These are phyloP conservation scores for Backusella australiensis DNA, from an alignment of 192 early-diverging fungal genomes.

Conservation along the genomic window DNA sequence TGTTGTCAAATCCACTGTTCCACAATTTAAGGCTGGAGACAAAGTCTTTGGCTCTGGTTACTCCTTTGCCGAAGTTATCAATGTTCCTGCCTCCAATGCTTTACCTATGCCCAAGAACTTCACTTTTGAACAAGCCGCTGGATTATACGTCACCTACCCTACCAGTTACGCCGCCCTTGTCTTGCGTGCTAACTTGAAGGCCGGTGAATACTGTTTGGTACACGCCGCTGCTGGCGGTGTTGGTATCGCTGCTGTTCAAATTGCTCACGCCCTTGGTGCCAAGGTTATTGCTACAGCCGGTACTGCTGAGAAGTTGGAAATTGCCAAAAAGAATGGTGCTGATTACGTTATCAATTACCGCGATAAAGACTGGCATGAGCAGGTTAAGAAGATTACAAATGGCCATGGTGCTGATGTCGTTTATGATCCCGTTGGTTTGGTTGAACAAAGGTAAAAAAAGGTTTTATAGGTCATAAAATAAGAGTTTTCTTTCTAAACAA, in stretches of 20 bases:
- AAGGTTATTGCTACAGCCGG: conserved; percentile 83
- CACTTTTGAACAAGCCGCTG: conserved; percentile 76
- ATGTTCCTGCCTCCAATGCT: conserved; percentile 51
- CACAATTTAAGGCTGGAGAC: conserved; percentile 62
- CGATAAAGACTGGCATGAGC: conserved; percentile 61
- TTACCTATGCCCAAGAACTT: conserved; percentile 65
- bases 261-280: conserved; percentile 73
- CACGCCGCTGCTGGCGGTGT: conserved; percentile 93
- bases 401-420: conserved; percentile 79
- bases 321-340: conserved; percentile 70
- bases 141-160: conserved; percentile 75
- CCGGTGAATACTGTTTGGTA: conserved; percentile 78
- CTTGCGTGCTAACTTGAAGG: conserved; percentile 56
- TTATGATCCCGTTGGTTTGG: conserved; percentile 80
- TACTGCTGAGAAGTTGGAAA: conserved; percentile 65
- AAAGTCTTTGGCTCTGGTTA: conserved; percentile 73
- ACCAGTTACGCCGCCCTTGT: conserved; percentile 76
- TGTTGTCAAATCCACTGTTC: conserved; percentile 42
- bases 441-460: conserved; percentile 28
- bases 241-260: conserved; percentile 83
- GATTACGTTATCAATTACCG: conserved; percentile 82
- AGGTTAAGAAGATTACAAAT: conserved; percentile 65
- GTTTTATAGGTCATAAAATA: not conserved
- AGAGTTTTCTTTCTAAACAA: not conserved
- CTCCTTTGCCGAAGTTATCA: conserved; percentile 80